Percentiles rank a stretch among this genome's conserved stretches.
Conservation (phyloP, 345 rosid genomes). For the Rubroshorea leprosula region DNA sequence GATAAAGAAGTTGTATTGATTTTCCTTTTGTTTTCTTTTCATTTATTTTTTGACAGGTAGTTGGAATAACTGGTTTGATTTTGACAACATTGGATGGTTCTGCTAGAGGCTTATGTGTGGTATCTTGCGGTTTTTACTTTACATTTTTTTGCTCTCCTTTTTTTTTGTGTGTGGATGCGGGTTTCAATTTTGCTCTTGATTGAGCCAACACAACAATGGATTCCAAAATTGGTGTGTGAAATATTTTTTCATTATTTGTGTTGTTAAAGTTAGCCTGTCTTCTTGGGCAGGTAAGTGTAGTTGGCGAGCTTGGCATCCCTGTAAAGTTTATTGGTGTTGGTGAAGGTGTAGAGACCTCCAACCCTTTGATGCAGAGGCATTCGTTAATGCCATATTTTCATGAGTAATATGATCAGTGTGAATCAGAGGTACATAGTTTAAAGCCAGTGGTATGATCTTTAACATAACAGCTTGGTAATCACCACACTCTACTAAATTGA, state of each 20-base stretch:
- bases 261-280: not conserved
- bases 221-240: not conserved
- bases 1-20: not conserved
- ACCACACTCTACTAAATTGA: not conserved
- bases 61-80: constrained; percentile 83
- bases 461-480: not conserved
- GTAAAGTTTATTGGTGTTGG: constrained; percentile 95
- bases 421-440: not conserved
- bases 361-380: constrained; percentile 85
- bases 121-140: constrained; percentile 19
- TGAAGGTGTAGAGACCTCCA: constrained; percentile 91
- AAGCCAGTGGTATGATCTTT: not conserved
- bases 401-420: constrained; percentile 25
- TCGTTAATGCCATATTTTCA: constrained; percentile 79
- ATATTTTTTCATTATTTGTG: not conserved
- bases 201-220: too few relatives aligned
- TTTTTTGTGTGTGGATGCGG: not conserved
- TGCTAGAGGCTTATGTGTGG: constrained; percentile 99
- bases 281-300: constrained; percentile 76
- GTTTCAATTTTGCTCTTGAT: too few relatives aligned
- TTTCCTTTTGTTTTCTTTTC: too few relatives aligned
- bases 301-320: constrained; percentile 90
- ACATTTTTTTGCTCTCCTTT: not conserved
- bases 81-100: constrained; percentile 96
- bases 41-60: constrained; percentile 47